Evolutionary conservation across 495 filamentous ascomycete genomes (phyloP), one percentile per base, ranked within the genome.

Genomic region (Penicillium dipodomyicola): DNA sequence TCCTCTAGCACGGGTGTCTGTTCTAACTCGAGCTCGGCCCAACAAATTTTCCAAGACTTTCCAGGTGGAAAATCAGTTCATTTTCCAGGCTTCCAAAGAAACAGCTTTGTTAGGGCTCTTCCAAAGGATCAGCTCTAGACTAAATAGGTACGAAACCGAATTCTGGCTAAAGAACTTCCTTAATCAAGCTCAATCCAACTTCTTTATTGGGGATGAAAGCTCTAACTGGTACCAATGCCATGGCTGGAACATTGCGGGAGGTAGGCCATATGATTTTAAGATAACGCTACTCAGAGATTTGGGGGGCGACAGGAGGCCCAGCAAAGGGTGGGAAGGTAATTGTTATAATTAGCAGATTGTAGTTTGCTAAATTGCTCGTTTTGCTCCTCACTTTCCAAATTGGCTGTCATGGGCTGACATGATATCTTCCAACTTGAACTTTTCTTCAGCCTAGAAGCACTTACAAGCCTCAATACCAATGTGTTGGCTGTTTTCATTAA

Each of bases 151-250:
- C 23, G 35, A 52, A 41, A 52, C 49, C 22, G 49, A 41, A 41
- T 8, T 25, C 14, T 52, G 49, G 49, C 49, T 52, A 11, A 52
- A 52, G 35, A 39, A 29, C 8, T 40, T 52, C 35, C 2, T 20
- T 20, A 20, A 20, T 20, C 1, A 20, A 20, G 20, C 20, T 20
- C 20, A 20, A 41, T 41, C 49, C 35, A 17, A 52, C 22, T 52
- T 52, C 22, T 52, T 52, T 14, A 52, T 52, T 41, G 49, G 49
- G 22, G 35, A 52, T 40, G 35, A 25, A 41, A 27, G 35, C 22
- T 40, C 49, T 40, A 52, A 52, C 49, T 52, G 49, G 49, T 52
- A 52, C 35, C 49, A 52, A 52, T 52, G 49, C 9, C 49, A 52
- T 41, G 49, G 35, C 35, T 52, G 49, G 49, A 29, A 41, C 33